Base-by-base conservation (phyloP, 75 land plant genomes). In the Ceratopteris richardii region DNA sequence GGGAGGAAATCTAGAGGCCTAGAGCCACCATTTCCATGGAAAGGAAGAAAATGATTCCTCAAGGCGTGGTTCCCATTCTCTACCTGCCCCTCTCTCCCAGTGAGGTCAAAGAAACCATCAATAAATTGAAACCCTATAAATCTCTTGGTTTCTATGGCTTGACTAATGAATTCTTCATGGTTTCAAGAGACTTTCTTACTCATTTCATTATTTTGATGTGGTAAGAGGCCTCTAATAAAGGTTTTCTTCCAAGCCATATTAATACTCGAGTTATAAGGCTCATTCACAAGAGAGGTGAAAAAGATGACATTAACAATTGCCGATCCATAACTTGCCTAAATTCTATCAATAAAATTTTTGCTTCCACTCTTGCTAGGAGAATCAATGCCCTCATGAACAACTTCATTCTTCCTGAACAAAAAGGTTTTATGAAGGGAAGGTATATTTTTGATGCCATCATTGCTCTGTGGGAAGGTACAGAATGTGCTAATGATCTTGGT, bases 101-200 rank as follows among this genome's bases (percentile, higher is more conserved):
- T 10, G 56, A 54, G 17, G n/a, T 46, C n/a, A 20, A 46, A 20
- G 48, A 46, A 46, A 46, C 48, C 14, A 46, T 46, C 17, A 20
- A 14, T 2, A 46, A 46, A 4, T 17, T 46, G 4, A 46, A 46
- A 14, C 5, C 21, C 3, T 5, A 17, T 2, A 46, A 46, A 20
- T 3, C 48, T 17, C 48, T 17, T 7, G 17, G 48, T 2, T 2
- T 46, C 3, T 2, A 46, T 46, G 48, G 48, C n/a, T 17, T 46
- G 17, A 5, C 12, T 14, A 46, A 46, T 20, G 21, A 46, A 20
- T 46, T 46, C 48, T 46, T 5, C 17, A n/a, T n/a, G 12, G 12
- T 7, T 3, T 46, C 17, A 2, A 46, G 17, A 46, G 48, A 46
- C 14, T 20, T n/a, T 17, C 4, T 46, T 2, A 4, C 21, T 2